A percentile compares a stretch with the other conserved stretches of the same genome.
phyloP scores from a whole-genome alignment of 2,329 filamentous ascomycete genomes.

The Trichothecium sympodiale region DNA sequence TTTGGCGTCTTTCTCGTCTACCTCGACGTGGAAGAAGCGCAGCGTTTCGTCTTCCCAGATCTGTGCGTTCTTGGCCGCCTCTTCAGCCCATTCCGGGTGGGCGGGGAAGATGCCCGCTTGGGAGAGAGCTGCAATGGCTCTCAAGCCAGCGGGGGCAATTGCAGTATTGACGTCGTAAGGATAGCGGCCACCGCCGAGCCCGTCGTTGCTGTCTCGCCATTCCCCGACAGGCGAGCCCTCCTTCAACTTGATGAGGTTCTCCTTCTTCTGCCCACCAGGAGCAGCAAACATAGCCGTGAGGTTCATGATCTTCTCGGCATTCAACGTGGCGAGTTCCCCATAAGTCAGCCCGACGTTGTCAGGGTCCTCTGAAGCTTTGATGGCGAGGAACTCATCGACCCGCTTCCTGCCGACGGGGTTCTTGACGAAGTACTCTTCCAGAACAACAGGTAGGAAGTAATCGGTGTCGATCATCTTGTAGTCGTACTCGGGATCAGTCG shows the following conservation, averaged over 20 bases:
- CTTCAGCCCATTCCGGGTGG: slow-evolving; percentile 31
- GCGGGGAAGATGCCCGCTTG: slow-evolving; percentile 37
- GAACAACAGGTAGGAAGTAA: slow-evolving; percentile 45
- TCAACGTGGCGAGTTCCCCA: slow-evolving; percentile 35
- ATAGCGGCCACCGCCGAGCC: slow-evolving; percentile 50
- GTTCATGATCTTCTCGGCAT: slow-evolving; percentile 47
- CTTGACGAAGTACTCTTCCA: slow-evolving; percentile 47
- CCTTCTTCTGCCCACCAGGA: slow-evolving; percentile 33
- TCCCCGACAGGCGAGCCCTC: slow-evolving; percentile 43
- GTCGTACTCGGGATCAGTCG: slow-evolving; percentile 40
- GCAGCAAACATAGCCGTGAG: slow-evolving; percentile 36
- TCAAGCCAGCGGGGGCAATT: slow-evolving; percentile 48
- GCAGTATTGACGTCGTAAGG: slow-evolving; percentile 56
- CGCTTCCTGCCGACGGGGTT: slow-evolving; percentile 25
- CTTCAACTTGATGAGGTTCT: slow-evolving; percentile 49
- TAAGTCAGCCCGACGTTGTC: slow-evolving; percentile 44
- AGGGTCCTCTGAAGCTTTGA: slow-evolving; percentile 29
- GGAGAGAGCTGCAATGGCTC: slow-evolving; percentile 43
- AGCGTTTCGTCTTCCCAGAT: slow-evolving; percentile 53
- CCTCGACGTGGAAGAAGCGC: slow-evolving; percentile 37
- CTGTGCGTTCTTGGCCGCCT: slow-evolving; percentile 39
- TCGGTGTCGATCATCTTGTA: slow-evolving; percentile 56
- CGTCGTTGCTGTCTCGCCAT: slow-evolving; percentile 51
- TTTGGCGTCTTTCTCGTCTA: slow-evolving; percentile 31
- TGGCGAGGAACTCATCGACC: slow-evolving; percentile 21